These are phyloP conservation scores for Pseudoturritis turrita DNA, from an alignment of 345 rosid genomes.

Conservation along the genomic window DNA sequence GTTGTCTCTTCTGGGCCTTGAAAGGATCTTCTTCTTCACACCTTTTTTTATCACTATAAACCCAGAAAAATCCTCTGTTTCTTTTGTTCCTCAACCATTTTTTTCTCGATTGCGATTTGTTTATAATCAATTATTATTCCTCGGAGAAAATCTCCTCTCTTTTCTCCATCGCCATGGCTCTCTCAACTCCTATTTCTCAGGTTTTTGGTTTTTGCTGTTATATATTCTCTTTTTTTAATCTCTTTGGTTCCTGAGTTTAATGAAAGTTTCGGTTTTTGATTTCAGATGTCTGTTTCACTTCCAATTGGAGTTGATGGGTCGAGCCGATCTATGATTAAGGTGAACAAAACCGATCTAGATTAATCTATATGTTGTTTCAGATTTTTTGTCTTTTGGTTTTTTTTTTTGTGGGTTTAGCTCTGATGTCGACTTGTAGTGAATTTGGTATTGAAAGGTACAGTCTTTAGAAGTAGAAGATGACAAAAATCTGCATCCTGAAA, in stretches of 20 bases:
- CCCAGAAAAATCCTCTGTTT: constrained; percentile 6
- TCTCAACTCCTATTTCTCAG: constrained; percentile 26
- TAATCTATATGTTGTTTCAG: constrained; percentile 12
- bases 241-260: background rate
- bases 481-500: background rate
- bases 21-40: constrained; percentile 17
- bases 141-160: background rate
- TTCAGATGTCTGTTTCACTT: constrained; percentile 22
- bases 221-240: background rate
- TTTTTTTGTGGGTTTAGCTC: background rate
- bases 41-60: constrained; percentile 19
- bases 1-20: constrained; percentile 28
- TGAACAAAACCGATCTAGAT: background rate
- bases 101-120: background rate
- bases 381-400: background rate
- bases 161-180: constrained; percentile 25
- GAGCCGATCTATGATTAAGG: constrained; percentile 26
- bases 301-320: constrained; percentile 30
- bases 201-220: background rate
- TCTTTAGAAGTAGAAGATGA: constrained; percentile 3
- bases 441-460: constrained; percentile 8
- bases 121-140: background rate
- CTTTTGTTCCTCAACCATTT: background rate
- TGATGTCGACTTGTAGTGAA: constrained; percentile 11
- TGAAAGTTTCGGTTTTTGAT: constrained; percentile 11